Conservation (phyloP, 164 flowering plant species). For the Echeveria elegans region DNA sequence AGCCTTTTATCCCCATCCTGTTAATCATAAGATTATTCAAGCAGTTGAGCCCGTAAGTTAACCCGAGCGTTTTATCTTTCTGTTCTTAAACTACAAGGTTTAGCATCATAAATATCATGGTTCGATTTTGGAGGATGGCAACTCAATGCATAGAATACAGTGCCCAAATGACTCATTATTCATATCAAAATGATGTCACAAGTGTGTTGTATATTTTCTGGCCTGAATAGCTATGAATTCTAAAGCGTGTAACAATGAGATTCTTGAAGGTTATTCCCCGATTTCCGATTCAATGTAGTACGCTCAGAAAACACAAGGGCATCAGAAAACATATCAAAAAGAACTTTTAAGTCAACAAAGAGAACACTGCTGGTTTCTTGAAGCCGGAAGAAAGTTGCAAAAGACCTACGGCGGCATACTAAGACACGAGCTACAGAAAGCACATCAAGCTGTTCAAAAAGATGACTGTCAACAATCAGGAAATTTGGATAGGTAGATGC, state of each 20-base stretch:
- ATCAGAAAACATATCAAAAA: neutral
- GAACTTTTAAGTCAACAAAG: too few relatives aligned
- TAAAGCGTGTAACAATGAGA: neutral
- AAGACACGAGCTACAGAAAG: too few relatives aligned
- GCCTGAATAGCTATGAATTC: neutral
- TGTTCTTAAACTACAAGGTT: neutral
- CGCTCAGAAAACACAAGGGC: neutral
- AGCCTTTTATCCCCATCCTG: slow-evolving; percentile 76
- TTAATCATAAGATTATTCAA: slow-evolving; percentile 6
- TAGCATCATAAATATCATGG: neutral
- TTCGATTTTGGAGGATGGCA: neutral
- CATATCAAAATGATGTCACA: neutral
- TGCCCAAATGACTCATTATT: neutral
- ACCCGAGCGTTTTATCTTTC: neutral
- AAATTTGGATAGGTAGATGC: too few relatives aligned
- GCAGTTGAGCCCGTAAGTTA: neutral
- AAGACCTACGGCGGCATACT: too few relatives aligned
- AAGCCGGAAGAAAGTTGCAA: too few relatives aligned
- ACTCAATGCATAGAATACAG: neutral
- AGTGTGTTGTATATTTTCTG: neutral
- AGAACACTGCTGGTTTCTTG: too few relatives aligned
- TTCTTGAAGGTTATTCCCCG: too few relatives aligned
- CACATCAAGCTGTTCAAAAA: too few relatives aligned
- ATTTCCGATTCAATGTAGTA: neutral
- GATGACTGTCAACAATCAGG: too few relatives aligned